phyloP scores from a whole-genome alignment of 768 basidiomycete genomes.

The Phallus indusiatus region DNA sequence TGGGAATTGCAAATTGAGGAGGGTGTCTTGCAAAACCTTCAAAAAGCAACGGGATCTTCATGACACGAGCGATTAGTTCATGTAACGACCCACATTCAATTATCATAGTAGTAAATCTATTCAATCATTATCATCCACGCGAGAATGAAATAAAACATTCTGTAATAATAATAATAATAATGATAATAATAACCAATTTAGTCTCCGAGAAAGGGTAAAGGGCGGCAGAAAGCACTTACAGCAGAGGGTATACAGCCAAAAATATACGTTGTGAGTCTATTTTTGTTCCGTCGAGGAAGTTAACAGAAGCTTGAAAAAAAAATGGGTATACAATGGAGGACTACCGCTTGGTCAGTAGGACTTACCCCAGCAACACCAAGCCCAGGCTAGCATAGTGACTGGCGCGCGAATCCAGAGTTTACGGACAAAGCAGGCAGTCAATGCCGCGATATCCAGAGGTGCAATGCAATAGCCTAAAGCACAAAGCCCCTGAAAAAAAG shows the following conservation, averaged over 20 bases:
- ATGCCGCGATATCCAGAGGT: slow-evolving; percentile 82
- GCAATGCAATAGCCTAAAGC: slow-evolving; percentile 94
- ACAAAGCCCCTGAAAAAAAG: slow-evolving; percentile 94
- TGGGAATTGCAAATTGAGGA: slow-evolving; percentile 71
- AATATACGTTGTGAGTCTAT: slow-evolving; percentile 85
- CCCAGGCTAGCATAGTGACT: slow-evolving; percentile 79
- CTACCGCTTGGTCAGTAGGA: not conserved
- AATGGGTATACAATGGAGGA: not conserved
- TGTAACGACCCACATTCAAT: no score
- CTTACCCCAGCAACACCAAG: slow-evolving; percentile 95
- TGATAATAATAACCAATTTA: not conserved
- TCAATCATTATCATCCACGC: slow-evolving; percentile 98
- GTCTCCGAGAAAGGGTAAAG: not conserved
- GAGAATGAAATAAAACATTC: slow-evolving; percentile 87
- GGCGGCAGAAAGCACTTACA: slow-evolving; percentile 43
- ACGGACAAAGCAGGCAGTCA: slow-evolving; percentile 78
- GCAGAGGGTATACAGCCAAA: slow-evolving; percentile 91
- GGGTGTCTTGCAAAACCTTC: slow-evolving; percentile 46
- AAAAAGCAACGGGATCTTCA: slow-evolving; percentile 19
- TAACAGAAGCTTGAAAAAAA: slow-evolving; percentile 68
- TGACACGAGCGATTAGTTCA: not conserved
- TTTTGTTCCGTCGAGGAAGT: slow-evolving; percentile 92
- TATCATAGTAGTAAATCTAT: slow-evolving; percentile 22
- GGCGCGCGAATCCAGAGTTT: slow-evolving; percentile 83
- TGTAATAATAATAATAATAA: slow-evolving; percentile 23